Evolutionary conservation across 1,284 basidiomycete species (phyloP), one percentile per base, ranked within the genome.

Genomic region (Melampsora abietis-canadensis): DNA sequence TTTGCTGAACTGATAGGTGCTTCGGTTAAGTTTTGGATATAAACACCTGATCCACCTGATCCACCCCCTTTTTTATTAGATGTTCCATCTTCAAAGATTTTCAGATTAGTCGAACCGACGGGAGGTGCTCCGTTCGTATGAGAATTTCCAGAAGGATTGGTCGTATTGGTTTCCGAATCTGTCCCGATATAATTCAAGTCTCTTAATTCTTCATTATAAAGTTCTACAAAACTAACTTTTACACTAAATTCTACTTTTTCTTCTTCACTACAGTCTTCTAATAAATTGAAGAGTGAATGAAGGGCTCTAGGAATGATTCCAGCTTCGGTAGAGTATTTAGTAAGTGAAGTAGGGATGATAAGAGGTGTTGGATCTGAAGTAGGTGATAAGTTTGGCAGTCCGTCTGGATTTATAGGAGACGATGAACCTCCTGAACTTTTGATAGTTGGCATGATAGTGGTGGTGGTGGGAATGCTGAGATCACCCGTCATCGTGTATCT

Each of bases 191-290:
- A 75, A 59, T 96, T 87, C 40, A 98, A 86, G 81, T 98, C 94
- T 37, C 94, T 90, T n/a, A 98, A 87, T 81, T 98, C 95, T 83
- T 99, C 96, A 81, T 99, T 99, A 84, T 98, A 99, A n/a, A 99
- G 86, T 81, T 99, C 96, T 72, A 99, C 87, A 81, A 90, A 98
- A 0, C 92, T 95, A 72, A 96, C 88, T 80, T 92, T 94, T 81
- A 99, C 94, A 78, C 91, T 90, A 81, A 90, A 98, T 80, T 99
- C 96, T 34, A 87, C 82, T 63, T 75, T 75, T 59, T 75, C 73
- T 24, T 75, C 73, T 48, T 75, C 73, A 51, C 66, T 68, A 51
- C 65, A 68, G 66, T 65, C 66, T 79, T 96, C 92, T 8, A 99
- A 88, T 66, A 91, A 87, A 76, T 92, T 88, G 81, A 98, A 99